Evolutionary conservation across 2,329 filamentous ascomycete genomes (phyloP).

Genomic region (Esteya vermicola): DNA sequence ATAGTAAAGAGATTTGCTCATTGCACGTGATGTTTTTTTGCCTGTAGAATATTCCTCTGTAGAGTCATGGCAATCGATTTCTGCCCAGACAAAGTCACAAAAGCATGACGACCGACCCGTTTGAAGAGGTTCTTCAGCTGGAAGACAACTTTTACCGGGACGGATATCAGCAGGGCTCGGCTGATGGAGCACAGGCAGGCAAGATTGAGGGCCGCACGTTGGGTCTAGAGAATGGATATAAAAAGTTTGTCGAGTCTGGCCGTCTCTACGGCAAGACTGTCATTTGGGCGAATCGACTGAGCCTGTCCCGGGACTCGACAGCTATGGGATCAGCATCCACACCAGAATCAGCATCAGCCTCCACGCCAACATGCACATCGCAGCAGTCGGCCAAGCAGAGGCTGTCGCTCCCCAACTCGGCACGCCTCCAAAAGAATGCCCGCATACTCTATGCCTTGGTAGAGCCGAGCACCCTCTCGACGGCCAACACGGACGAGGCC

Average conservation of each 20-base stretch:
- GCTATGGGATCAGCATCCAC: too few relatives aligned
- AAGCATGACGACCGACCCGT: constrained; percentile 23
- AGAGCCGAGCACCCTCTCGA: constrained; percentile 63
- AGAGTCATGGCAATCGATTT: constrained; percentile 13
- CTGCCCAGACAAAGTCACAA: background rate
- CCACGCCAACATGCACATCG: too few relatives aligned
- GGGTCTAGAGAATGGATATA: constrained; percentile 83
- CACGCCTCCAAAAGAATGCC: constrained; percentile 64
- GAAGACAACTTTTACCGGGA: constrained; percentile 65
- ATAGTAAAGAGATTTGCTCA: too few relatives aligned
- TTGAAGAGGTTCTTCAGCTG: constrained; percentile 43
- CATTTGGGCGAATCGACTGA: constrained; percentile 68
- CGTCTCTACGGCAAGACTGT: constrained; percentile 62
- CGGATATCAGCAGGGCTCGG: constrained; percentile 61
- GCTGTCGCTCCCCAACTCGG: constrained; percentile 36
- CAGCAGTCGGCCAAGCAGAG: constrained; percentile 12
- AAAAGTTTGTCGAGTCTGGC: constrained; percentile 77
- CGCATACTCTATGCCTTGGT: constrained; percentile 61
- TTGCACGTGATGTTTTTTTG: too few relatives aligned
- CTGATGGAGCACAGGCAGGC: constrained; percentile 65
- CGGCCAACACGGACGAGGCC: constrained; percentile 72
- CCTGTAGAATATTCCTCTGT: too few relatives aligned
- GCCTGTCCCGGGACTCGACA: background rate
- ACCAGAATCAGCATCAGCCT: background rate
- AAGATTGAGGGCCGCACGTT: constrained; percentile 80